A percentile compares a stretch with the other conserved stretches of the same genome.
Evolutionary conservation across 2,329 filamentous ascomycete species (phyloP).

Genomic region (Neurospora crassa): DNA sequence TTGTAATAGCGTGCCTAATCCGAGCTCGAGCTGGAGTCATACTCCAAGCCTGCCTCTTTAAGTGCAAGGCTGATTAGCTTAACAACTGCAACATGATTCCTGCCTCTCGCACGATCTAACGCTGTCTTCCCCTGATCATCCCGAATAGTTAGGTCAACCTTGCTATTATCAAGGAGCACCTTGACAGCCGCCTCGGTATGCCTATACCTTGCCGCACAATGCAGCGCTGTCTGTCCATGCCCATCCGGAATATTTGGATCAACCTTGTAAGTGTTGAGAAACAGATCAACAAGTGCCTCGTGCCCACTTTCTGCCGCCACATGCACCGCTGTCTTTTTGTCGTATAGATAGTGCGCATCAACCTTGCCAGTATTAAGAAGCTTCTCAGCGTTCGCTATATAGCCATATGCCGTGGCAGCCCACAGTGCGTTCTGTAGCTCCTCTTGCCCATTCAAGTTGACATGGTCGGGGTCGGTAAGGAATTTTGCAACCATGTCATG

Average conservation of each 20-base stretch:
- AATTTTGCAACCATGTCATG: neutral
- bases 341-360: too few species aligned
- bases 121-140: neutral
- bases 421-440: neutral
- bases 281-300: neutral
- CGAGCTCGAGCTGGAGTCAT: neutral
- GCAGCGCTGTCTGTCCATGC: neutral
- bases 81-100: neutral
- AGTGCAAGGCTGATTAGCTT: neutral
- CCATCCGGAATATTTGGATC: accelerated
- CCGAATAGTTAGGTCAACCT: too few species aligned
- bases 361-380: too few species aligned
- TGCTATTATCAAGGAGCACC: neutral
- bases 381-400: neutral
- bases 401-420: neutral
- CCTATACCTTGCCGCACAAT: neutral
- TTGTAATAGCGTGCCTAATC: neutral
- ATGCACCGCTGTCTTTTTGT: too few species aligned
- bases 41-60: neutral
- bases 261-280: neutral
- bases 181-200: neutral
- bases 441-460: neutral
- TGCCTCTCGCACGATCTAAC: neutral
- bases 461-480: neutral
- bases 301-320: too few species aligned